Evolutionary conservation across 371 early-diverging fungal genomes (phyloP).

Genomic region (Lichtheimia ornata): DNA sequence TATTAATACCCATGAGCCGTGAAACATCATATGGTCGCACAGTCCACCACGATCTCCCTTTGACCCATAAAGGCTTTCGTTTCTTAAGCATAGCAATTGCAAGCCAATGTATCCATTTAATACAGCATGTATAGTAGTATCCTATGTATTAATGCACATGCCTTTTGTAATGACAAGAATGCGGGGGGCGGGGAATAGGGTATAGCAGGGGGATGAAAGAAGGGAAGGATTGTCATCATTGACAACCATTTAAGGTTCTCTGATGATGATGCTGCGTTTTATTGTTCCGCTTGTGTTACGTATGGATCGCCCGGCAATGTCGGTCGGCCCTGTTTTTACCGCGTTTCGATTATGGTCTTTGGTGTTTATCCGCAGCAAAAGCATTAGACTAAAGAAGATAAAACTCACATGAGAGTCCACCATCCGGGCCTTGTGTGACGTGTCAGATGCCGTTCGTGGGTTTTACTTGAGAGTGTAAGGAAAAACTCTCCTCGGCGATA

Average conservation of each 20-base stretch:
- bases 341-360: background rate
- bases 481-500: too few species aligned
- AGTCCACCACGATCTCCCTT: too few species aligned
- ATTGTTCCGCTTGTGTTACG: constrained; percentile 2
- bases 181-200: too few species aligned
- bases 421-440: background rate
- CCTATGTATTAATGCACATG: too few species aligned
- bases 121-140: too few species aligned
- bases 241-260: background rate
- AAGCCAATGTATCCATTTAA: too few species aligned
- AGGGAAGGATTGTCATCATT: background rate
- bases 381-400: background rate
- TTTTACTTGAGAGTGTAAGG: too few species aligned
- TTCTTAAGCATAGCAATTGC: too few species aligned
- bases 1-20: too few species aligned
- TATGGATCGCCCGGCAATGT: constrained; percentile 1
- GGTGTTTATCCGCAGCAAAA: background rate
- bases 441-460: constrained; percentile 3
- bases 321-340: constrained; percentile 1
- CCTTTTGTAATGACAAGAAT: too few species aligned
- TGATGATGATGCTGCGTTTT: constrained; percentile 2
- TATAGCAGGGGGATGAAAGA: background rate
- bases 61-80: too few species aligned
- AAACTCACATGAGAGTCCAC: background rate
- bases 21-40: too few species aligned